Evolutionary conservation across 352 stramenopile genomes (phyloP).

Genomic region (Phytopythium vexans): DNA sequence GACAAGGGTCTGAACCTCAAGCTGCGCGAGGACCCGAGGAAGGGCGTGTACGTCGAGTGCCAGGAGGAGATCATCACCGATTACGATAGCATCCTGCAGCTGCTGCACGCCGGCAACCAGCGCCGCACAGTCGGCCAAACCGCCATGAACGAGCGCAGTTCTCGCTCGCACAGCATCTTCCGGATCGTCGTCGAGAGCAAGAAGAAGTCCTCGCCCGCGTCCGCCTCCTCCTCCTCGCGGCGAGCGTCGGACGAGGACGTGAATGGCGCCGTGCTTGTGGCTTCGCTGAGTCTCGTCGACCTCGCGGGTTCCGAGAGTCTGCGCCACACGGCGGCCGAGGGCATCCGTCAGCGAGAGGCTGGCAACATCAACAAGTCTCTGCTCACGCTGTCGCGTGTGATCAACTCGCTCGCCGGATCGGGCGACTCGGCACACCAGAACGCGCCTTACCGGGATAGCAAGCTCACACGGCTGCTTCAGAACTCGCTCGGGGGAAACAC

Average conservation of each 20-base stretch:
- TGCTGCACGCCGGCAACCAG: conserved; percentile 66
- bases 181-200: conserved; percentile 82
- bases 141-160: conserved; percentile 80
- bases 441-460: conserved; percentile 87
- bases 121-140: conserved; percentile 64
- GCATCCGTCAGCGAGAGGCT: conserved; percentile 93
- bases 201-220: conserved; percentile 22
- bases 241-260: conserved; percentile 66
- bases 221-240: conserved; percentile 8
- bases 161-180: conserved; percentile 83
- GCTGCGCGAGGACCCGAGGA: conserved; percentile 92
- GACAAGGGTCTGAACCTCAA: conserved; percentile 59
- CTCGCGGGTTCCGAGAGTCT: conserved; percentile 97
- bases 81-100: conserved; percentile 52
- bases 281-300: conserved; percentile 96
- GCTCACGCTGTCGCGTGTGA: conserved; percentile 94
- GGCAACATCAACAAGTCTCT: conserved; percentile 97
- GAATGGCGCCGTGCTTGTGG: conserved; percentile 88
- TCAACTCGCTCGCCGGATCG: conserved; percentile 70
- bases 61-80: conserved; percentile 92
- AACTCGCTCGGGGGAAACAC: conserved; percentile 90
- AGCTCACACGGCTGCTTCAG: conserved; percentile 91
- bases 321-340: conserved; percentile 93
- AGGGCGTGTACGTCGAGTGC: conserved; percentile 96
- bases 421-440: conserved; percentile 25